Evolutionary conservation across 371 early-diverging fungal genomes (phyloP).

Genomic region (Dentiscutata heterogama): DNA sequence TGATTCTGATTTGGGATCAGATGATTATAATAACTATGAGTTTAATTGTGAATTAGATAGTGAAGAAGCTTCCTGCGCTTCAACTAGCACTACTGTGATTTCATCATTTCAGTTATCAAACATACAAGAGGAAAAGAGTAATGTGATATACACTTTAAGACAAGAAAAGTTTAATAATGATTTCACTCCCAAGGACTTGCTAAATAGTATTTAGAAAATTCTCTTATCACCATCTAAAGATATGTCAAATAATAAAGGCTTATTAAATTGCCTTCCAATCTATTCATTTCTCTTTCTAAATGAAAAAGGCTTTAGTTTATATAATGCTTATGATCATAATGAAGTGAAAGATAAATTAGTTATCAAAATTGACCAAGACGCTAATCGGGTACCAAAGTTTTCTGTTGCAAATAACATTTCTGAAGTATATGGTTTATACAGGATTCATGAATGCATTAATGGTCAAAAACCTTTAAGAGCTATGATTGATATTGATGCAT

Average conservation of each 20-base stretch:
- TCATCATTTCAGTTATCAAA: background rate
- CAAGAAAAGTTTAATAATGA: slow-evolving; percentile 9
- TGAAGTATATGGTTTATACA: slow-evolving; percentile 15
- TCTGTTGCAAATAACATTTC: background rate
- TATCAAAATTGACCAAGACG: background rate
- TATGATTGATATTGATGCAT: background rate
- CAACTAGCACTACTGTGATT: slow-evolving; percentile 7
- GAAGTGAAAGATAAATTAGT: slow-evolving; percentile 9
- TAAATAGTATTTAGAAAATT: background rate
- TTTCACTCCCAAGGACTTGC: background rate
- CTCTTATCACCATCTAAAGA: background rate
- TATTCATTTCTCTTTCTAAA: background rate
- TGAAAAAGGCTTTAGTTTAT: slow-evolving; percentile 13
- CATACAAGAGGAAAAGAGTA: slow-evolving; percentile 21
- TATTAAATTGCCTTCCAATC: background rate
- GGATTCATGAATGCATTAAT: slow-evolving; percentile 24
- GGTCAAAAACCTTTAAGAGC: slow-evolving; percentile 23
- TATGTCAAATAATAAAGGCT: slow-evolving; percentile 18
- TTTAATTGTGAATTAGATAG: slow-evolving; percentile 32
- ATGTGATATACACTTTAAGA: slow-evolving; percentile 27
- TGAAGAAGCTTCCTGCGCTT: slow-evolving; percentile 1
- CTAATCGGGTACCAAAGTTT: background rate
- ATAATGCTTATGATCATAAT: background rate
- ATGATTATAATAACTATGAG: slow-evolving; percentile 18
- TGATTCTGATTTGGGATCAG: slow-evolving; percentile 18